Base-by-base conservation (phyloP, 2,329 filamentous ascomycete species). In the Fusarium odoratissimum region DNA sequence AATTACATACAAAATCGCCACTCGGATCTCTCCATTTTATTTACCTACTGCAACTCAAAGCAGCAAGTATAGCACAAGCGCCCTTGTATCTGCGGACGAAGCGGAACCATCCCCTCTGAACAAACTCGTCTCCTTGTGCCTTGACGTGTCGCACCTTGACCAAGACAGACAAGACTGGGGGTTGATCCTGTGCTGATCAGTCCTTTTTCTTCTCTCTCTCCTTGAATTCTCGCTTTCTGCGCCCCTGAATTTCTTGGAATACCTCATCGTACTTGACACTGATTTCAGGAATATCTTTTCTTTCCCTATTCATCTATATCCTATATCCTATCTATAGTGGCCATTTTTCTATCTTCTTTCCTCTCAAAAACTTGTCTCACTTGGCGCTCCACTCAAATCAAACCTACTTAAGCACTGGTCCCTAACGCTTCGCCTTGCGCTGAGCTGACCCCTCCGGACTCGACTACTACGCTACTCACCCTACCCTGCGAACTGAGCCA, bases 111-210 rank as follows among this genome's bases (percentile, higher is more conserved):
- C 59, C 58, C 67, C 64, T 73, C 65, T 61, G 54, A 74, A 74
- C 67, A 72, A 49, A 65, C 61, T 75, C 42, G 40, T 57, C 54
- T 48, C 40, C 54, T 57, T 57, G 60, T 69, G 38, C 60, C 62
- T 73, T 64, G 72, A 74, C 72, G 72, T 74, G 72, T 74, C 68
- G 72, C 60, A 74, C 71, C 56, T 74, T 69, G 42, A 62, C 65
- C 67, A 69, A 74, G 66, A 74, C 44, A 64, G 71, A 58, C 67
- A 66, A 74, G 61, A 65, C 59, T 58, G 56, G 71, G 45, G 58
- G 57, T 59, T 69, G 67, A 71, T 72, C 69, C 63, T 64, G 38
- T 38, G 68, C 56, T 72, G 70, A 71, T 72, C 70, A 58, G 38
- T 48, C 67, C 41, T 63, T 52, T 45, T 56, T 56, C 54, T 61